Base-by-base conservation (phyloP, 371 early-diverging fungal species). In the Mucor irregularis region DNA sequence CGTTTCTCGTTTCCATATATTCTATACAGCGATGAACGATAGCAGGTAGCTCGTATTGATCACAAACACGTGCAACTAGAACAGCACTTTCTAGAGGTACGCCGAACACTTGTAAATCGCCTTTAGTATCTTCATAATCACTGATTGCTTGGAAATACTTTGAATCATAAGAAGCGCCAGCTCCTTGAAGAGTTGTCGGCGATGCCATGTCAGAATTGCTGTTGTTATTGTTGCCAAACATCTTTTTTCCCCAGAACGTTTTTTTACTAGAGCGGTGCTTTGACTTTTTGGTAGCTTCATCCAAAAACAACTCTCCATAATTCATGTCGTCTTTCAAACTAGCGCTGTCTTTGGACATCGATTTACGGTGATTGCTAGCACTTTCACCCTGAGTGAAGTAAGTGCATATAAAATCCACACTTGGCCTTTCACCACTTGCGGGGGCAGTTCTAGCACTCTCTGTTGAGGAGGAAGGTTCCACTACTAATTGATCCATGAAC, bases 21-120 rank as follows among this genome's bases (percentile, higher is more conserved):
- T 98, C 97, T 51, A 98, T 93, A 56, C 96, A 95, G 4, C 98
- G 86, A 68, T 90, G 94, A 4, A 96, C 90, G 25, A 97, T 89
- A 0, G 95, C 88, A 4, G 98, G 98, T 8, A 97, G 69, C 25
- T 89, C 86, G 56, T 89, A 87, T 13, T 82, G 81, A 25, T 90
- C 92, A 26, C 82, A 81, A 14, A 89, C 71, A 28, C 76, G 73
- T 2, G 88, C 82, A 19, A 80, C 64, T 17, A 73, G 71, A 14
- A 89, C 83, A 0, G 87, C 90, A 16, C 74, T 73, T 59, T 90
- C 86, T 42, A 92, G 69, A 2, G 88, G 69, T 21, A 59, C 77
- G 1, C 90, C 91, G 79, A 92, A 92, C 8, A 92, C 82, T 24
- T 83, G 85, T 1, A 74, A n/a, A 1, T 44, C 46, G 5, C 52